These are phyloP conservation scores for Fusarium euwallaceae DNA, from an alignment of 2,329 filamentous ascomycete genomes.

Conservation along the genomic window DNA sequence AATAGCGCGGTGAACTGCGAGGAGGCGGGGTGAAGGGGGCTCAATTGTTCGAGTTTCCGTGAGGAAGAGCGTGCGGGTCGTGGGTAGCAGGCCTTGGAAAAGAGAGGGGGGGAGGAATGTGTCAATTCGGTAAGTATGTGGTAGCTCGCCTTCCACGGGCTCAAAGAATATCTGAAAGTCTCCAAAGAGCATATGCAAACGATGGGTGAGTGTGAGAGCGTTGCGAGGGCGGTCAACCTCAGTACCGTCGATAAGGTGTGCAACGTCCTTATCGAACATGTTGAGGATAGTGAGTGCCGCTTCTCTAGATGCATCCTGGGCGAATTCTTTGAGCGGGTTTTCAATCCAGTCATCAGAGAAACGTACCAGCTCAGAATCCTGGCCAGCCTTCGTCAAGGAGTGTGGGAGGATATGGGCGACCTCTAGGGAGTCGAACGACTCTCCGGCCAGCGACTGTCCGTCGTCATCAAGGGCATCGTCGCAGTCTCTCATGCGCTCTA, in stretches of 20 bases:
- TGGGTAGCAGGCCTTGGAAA: constrained; percentile 2
- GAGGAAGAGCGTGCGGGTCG: constrained; percentile 19
- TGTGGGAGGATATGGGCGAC: constrained; percentile 24
- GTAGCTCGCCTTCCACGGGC: constrained; percentile 44
- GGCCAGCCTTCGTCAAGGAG: constrained; percentile 9
- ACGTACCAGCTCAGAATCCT: constrained; percentile 6
- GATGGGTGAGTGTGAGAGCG: constrained; percentile 44
- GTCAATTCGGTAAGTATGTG: constrained; percentile 41
- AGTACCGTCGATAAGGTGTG: constrained; percentile 53
- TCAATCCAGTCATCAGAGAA: neutral
- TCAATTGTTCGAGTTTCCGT: constrained; percentile 14
- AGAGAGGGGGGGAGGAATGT: constrained; percentile 20
- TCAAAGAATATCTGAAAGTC: constrained; percentile 42
- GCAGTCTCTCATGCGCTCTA: constrained; percentile 5
- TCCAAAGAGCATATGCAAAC: constrained; percentile 35
- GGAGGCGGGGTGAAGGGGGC: constrained; percentile 8
- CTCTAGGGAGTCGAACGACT: constrained; percentile 11
- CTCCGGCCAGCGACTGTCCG: neutral
- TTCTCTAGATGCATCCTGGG: constrained; percentile 46
- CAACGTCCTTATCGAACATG: constrained; percentile 56
- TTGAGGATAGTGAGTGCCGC: constrained; percentile 55
- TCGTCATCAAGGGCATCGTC: neutral
- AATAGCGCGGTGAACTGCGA: constrained; percentile 18
- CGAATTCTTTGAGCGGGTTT: neutral
- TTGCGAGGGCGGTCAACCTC: constrained; percentile 58